Evolutionary conservation across 2,329 filamentous ascomycete genomes (phyloP).

Genomic region (Fusarium liriodendri): DNA sequence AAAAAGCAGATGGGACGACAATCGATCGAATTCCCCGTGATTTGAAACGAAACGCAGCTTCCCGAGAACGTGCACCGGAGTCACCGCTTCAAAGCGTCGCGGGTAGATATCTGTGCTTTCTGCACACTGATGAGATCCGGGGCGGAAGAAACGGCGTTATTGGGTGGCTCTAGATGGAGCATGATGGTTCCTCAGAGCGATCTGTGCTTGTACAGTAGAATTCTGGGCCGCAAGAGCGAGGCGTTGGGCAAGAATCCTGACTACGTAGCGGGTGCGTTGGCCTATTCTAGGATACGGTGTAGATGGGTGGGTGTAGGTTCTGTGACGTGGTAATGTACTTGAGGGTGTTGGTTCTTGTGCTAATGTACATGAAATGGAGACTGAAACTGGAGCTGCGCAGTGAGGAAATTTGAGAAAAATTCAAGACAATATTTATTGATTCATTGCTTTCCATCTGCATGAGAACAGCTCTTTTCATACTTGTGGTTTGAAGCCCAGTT

Average conservation of each 20-base stretch:
- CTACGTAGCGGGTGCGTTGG: background rate
- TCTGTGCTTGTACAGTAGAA: background rate
- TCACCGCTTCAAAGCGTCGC: background rate
- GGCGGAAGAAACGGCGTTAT: background rate
- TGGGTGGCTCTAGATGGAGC: background rate
- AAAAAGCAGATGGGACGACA: background rate
- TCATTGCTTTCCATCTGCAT: background rate
- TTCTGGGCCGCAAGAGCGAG: background rate
- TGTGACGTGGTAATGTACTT: background rate
- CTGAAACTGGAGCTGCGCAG: background rate
- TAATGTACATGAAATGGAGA: background rate
- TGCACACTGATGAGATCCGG: background rate
- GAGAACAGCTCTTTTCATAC: background rate
- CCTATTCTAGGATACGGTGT: background rate
- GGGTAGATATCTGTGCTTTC: background rate
- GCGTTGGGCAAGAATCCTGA: background rate
- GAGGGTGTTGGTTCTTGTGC: background rate
- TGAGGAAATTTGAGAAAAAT: background rate
- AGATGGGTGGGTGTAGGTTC: background rate
- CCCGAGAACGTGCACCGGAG: conserved; percentile 1
- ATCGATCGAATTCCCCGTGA: conserved; percentile 1
- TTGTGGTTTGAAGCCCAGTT: background rate
- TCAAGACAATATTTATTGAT: background rate
- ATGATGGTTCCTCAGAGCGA: background rate
- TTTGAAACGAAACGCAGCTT: conserved; percentile 1